These are phyloP conservation scores for Geosmithia flava DNA, from an alignment of 2,329 filamentous ascomycete species.

Conservation along the genomic window DNA sequence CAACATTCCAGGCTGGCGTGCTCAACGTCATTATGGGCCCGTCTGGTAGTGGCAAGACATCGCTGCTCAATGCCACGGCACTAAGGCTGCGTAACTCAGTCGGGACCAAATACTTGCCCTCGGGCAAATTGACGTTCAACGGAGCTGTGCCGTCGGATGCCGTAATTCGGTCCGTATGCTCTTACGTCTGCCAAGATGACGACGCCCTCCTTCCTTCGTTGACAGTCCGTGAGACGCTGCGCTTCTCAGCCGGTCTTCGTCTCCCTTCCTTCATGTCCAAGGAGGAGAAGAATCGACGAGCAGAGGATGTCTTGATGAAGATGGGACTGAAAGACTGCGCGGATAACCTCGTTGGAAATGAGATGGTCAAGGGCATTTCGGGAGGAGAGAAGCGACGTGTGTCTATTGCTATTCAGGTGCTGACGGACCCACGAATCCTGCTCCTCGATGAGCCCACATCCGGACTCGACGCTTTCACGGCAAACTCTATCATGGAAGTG, in stretches of 20 bases:
- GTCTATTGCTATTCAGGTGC: conserved; percentile 64
- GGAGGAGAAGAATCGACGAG: conserved; percentile 52
- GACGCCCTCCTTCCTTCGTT: conserved; percentile 62
- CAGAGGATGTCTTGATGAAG: conserved; percentile 60
- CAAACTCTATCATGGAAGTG: conserved; percentile 64
- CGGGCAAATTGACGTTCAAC: conserved; percentile 58
- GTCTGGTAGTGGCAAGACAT: conserved; percentile 66
- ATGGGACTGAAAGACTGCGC: conserved; percentile 71
- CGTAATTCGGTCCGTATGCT: conserved; percentile 60
- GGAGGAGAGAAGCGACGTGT: conserved; percentile 70
- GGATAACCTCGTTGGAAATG: conserved; percentile 60
- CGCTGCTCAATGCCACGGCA: conserved; percentile 62
- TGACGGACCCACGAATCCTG: conserved; percentile 62
- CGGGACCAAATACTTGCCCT: conserved; percentile 47
- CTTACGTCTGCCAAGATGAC: conserved; percentile 69
- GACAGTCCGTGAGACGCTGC: conserved; percentile 64
- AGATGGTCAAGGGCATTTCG: conserved; percentile 65
- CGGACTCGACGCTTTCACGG: conserved; percentile 67
- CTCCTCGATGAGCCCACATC: conserved; percentile 68
- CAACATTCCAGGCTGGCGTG: conserved; percentile 54
- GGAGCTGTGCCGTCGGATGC: conserved; percentile 52
- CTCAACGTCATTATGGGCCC: conserved; percentile 74
- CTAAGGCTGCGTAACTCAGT: conserved; percentile 49
- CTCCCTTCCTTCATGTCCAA: conserved; percentile 59
- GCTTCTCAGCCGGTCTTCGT: conserved; percentile 57